Evolutionary conservation across 2,329 filamentous ascomycete genomes (phyloP), one percentile per base, ranked within the genome.

Genomic region (Aspergillus sp.): DNA sequence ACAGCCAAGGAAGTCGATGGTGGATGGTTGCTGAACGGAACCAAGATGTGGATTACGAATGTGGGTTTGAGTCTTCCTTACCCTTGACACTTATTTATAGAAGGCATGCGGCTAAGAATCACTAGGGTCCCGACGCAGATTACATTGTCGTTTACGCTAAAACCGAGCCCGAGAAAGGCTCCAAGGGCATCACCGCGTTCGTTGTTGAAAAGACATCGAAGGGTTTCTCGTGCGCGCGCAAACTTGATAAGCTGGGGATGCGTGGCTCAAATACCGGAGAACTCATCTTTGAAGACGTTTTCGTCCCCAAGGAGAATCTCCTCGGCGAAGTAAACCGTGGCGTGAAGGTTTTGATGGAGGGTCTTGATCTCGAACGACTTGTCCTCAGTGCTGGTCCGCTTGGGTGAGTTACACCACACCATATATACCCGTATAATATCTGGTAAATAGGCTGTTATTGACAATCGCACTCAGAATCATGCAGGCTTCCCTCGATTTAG

Each of bases 1-100:
- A 88, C 85, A 3, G 93, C 93, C 0, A 89, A 86, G 72, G 82
- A 85, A 62, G 89, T 91, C 11, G 89, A 95, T 67, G 93, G 92
- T 37, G 93, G 93, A 27, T 97, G 89, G 74, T 61, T 93, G 19
- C 80, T 99, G 55, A 91, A 93, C 69, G 93, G 93, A 33, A 90
- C 88, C 60, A 97, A 99, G 82, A 97, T 98, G 93, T 99, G 93
- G 93, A 99, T 99, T 73, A 99, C 93, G 61, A 99, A 99, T 76
- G 91, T 83, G 65, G 44, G 75, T 67, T 17, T n/a, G n/a, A 20
- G 33, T 17, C 9, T 30, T 30, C 8, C 27, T 30, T 30, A 30
- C 27, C 27, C 27, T 30, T 30, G 27, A 4, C 27, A 30, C 27
- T 20, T 6, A 12, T 37, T 44, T 13, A 24, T 22, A 13, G n/a